A percentile compares a stretch with the other conserved stretches of the same genome.
Evolutionary conservation across 345 rosid genomes (phyloP).

Genomic region (Iberis pinnata): DNA sequence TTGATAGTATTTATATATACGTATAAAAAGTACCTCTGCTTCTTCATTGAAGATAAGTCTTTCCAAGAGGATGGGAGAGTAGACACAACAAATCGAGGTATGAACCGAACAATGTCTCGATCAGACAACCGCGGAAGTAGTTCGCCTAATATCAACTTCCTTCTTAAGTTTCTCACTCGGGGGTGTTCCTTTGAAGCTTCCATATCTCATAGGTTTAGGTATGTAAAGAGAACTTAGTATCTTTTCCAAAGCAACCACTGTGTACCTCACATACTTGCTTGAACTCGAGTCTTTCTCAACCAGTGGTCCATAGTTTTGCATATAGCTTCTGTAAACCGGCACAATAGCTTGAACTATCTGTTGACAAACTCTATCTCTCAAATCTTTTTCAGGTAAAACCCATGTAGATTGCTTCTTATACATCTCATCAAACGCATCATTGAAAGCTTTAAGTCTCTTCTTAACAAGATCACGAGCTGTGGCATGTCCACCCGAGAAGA

Average conservation of each 20-base stretch:
- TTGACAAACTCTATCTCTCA: constrained; percentile 82
- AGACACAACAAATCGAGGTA: constrained; percentile 6
- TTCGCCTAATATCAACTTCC: constrained; percentile 63
- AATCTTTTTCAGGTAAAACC: constrained; percentile 74
- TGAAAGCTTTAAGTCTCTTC: constrained; percentile 77
- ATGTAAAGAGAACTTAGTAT: constrained; percentile 69
- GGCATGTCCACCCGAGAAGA: constrained; percentile 97
- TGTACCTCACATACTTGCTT: constrained; percentile 77
- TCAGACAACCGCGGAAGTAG: constrained; percentile 69
- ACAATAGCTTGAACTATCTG: constrained; percentile 66
- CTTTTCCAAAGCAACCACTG: constrained; percentile 79
- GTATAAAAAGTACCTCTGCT: constrained; percentile 27
- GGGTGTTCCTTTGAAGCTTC: constrained; percentile 73
- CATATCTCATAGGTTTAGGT: constrained; percentile 70
- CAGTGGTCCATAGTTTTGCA: constrained; percentile 96
- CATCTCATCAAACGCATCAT: constrained; percentile 86
- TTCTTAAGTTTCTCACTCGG: constrained; percentile 47
- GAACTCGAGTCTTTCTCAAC: constrained; percentile 87
- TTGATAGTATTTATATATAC: constrained; percentile 31
- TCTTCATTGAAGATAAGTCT: constrained; percentile 8
- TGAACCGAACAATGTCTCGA: constrained; percentile 5
- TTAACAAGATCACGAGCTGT: constrained; percentile 99
- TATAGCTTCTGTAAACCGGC: constrained; percentile 90
- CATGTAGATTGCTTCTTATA: constrained; percentile 67
- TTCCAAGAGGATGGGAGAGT: constrained; percentile 22